Evolutionary conservation across 75 land plant genomes (phyloP).

Genomic region (Sequoiadendron giganteum): DNA sequence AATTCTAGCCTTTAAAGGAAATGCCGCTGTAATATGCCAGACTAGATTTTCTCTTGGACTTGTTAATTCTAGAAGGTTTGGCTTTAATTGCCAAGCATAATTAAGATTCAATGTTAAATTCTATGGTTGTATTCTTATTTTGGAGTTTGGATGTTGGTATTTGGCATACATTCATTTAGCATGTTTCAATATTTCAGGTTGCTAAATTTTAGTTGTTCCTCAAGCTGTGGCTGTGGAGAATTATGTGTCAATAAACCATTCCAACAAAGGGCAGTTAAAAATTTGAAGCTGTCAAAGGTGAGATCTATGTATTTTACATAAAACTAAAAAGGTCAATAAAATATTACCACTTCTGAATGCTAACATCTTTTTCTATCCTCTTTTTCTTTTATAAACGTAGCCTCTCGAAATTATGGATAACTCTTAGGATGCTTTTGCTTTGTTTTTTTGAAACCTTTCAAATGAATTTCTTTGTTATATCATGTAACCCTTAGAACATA

Average conservation of each 20-base stretch:
- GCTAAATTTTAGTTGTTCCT: slow-evolving; percentile 84
- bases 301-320: neutral
- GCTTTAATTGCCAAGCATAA: neutral
- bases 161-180: neutral
- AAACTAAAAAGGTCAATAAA: neutral
- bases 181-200: slow-evolving; percentile 38
- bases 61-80: neutral
- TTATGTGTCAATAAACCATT: slow-evolving; percentile 81
- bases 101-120: neutral
- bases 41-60: neutral
- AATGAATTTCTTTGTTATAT: no score
- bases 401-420: no score
- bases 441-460: no score
- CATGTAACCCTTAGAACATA: no score
- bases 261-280: slow-evolving; percentile 69
- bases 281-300: slow-evolving; percentile 77
- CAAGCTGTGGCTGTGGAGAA: slow-evolving; percentile 78
- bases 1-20: neutral
- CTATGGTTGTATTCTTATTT: neutral
- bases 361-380: no score
- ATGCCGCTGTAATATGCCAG: neutral
- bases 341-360: neutral
- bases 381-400: no score
- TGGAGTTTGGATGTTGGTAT: neutral
- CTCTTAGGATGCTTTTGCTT: no score